Evolutionary conservation across 2,329 filamentous ascomycete genomes (phyloP), one percentile per base, ranked within the genome.

Genomic region (Xylaria arbuscula): DNA sequence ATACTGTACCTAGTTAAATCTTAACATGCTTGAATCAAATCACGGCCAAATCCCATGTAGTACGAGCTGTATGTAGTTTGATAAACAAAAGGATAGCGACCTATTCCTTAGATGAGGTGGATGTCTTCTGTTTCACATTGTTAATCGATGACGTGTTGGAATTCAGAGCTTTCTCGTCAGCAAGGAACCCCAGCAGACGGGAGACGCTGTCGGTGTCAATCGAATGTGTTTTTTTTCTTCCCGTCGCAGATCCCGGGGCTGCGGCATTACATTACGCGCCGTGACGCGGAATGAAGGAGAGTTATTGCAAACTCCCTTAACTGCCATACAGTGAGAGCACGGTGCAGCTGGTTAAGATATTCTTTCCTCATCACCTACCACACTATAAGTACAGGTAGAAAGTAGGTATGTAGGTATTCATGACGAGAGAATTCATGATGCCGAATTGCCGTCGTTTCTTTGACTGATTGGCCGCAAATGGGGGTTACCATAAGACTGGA

Each of bases 221-320:
- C 62, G 51, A 32, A 3, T 28, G 7, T n/a, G n/a, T 17, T 45
- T 17, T 45, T 45, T n/a, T 50, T 60, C 60, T 54, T 34, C 42
- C 60, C 64, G 60, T 67, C 60, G 67, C 64, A 69, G 64, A 62
- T 69, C 61, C 55, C 60, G 67, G 67, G 67, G 45, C 54, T 42
- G 55, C 55, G 42, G 60, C 53, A 59, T 47, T 51, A 54, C 40
- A 24, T 19, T 4, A 24, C 51, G 40, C 40, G 28, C 17, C 9
- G 17, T 4, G 36, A 55, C 38, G 53, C 51, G 58, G 56, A 32
- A 62, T 61, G 17, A 45, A 17, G 40, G 45, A 10, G 48, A 60
- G 48, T n/a, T 51, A 19, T 28, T 42, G 19, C 22, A 19, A 47
- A 13, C 38, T 56, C 38, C 38, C 55, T n/a, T 34, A 5, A 13